phyloP scores from a whole-genome alignment of 768 basidiomycete species.

The Boletus rubropictus region DNA sequence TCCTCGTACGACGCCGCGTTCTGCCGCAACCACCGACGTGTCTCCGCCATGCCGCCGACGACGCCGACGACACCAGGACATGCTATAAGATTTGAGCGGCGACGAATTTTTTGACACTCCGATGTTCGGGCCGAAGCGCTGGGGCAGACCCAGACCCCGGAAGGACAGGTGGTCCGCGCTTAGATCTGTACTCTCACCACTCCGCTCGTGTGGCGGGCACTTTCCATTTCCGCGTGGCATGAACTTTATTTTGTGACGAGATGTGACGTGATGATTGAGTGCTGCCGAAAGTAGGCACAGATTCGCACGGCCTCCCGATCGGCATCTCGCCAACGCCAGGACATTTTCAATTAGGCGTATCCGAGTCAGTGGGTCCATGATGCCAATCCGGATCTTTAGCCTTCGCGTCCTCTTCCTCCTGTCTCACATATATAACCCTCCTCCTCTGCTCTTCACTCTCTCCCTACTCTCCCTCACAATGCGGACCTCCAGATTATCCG shows the following conservation, averaged over 20 bases:
- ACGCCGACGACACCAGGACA: not conserved
- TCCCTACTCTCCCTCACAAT: conserved; percentile 13
- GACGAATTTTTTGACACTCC: not conserved
- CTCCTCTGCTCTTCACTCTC: conserved; percentile 4
- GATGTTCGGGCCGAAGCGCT: conserved; percentile 3
- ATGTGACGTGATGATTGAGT: conserved; percentile 10
- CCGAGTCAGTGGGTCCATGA: conserved; percentile 22
- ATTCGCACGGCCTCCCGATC: conserved; percentile 25
- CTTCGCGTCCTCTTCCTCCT: conserved; percentile 24
- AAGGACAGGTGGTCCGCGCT: conserved; percentile 5
- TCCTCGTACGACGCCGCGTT: conserved; percentile 53
- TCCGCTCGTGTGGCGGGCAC: conserved; percentile 44
- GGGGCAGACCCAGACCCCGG: conserved; percentile 10
- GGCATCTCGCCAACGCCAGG: conserved; percentile 27
- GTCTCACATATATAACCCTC: conserved; percentile 33
- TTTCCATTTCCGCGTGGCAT: conserved; percentile 41
- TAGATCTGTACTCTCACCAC: conserved; percentile 29
- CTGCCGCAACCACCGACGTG: conserved; percentile 57
- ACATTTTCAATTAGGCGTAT: conserved; percentile 29
- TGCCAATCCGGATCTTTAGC: conserved; percentile 46
- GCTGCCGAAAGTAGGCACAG: conserved; percentile 6
- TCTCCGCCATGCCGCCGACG: conserved; percentile 11
- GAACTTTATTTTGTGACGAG: conserved; percentile 22
- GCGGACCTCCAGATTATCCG: conserved; percentile 22
- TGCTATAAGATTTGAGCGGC: conserved; percentile 10